Conservation (phyloP, 441 rosid genomes). For the Manihot esculenta region DNA sequence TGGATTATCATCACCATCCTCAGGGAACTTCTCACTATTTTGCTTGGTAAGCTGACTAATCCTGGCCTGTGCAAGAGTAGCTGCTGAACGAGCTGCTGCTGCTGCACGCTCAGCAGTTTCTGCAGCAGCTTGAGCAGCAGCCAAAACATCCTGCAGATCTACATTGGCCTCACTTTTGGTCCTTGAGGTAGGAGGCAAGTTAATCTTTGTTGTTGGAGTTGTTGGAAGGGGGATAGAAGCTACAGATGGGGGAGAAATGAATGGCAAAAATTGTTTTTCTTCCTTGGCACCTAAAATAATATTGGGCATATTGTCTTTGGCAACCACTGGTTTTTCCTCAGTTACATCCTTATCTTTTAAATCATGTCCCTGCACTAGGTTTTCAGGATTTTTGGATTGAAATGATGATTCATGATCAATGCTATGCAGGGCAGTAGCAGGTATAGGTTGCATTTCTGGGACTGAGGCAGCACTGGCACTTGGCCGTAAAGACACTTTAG, state of each 20-base stretch:
- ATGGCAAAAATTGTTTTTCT: constrained; percentile 66
- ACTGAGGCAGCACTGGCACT: constrained; percentile 35
- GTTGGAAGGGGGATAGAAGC: constrained; percentile 35
- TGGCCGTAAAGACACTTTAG: constrained; percentile 49
- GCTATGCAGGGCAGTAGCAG: constrained; percentile 24
- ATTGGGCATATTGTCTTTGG: constrained; percentile 28
- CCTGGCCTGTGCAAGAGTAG: constrained; percentile 87
- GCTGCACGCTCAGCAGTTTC: constrained; percentile 92
- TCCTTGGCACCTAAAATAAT: constrained; percentile 34
- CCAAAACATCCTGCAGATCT: constrained; percentile 83
- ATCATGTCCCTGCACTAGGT: constrained; percentile 30
- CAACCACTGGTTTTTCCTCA: constrained; percentile 29
- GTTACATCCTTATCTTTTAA: constrained; percentile 31
- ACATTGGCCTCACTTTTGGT: constrained; percentile 41
- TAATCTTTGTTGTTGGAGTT: constrained; percentile 37
- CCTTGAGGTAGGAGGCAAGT: constrained; percentile 31
- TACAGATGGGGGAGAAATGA: constrained; percentile 50
- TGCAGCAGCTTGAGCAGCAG: constrained; percentile 90
- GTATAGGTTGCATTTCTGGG: constrained; percentile 32
- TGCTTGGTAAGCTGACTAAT: constrained; percentile 71
- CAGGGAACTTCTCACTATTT: constrained; percentile 41
- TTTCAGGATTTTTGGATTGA: constrained; percentile 30
- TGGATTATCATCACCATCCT: constrained; percentile 56
- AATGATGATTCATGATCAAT: constrained; percentile 38
- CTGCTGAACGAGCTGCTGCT: constrained; percentile 90